A percentile compares a stretch with the other conserved stretches of the same genome.
These are phyloP conservation scores for Phytopythium aichiense DNA, from an alignment of 352 stramenopile species.

Conservation along the genomic window DNA sequence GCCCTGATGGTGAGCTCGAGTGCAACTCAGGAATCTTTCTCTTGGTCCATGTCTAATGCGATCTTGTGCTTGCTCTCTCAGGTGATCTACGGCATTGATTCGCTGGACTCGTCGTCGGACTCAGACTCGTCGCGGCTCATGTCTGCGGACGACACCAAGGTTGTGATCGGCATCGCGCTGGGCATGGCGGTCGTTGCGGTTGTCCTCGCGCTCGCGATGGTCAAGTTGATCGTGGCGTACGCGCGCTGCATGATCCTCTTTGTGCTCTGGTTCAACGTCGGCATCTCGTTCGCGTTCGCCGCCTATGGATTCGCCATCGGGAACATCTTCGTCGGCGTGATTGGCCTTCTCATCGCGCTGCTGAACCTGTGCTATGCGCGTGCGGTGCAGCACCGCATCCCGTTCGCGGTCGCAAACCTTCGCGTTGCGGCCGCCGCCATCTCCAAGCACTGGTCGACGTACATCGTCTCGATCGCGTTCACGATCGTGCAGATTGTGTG, in stretches of 20 bases:
- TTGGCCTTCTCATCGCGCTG: conserved; percentile 57
- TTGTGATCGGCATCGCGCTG: conserved; percentile 46
- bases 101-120: conserved; percentile 9
- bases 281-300: conserved; percentile 54
- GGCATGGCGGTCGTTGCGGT: conserved; percentile 58
- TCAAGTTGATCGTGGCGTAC: conserved; percentile 81
- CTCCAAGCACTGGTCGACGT: conserved; percentile 85
- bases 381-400: conserved; percentile 86
- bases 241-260: conserved; percentile 83
- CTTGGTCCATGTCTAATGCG: background rate
- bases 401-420: conserved; percentile 93
- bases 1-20: conserved; percentile 33
- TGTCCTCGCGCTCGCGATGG: conserved; percentile 52
- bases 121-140: conserved; percentile 43
- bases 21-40: no score
- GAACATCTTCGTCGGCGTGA: conserved; percentile 65
- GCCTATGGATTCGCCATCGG: conserved; percentile 64
- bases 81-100: conserved; percentile 9
- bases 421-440: conserved; percentile 86
- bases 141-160: conserved; percentile 53
- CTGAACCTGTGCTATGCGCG: conserved; percentile 86
- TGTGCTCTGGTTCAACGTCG: conserved; percentile 86
- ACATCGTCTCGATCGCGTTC: conserved; percentile 82
- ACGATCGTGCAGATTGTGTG: conserved; percentile 89
- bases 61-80: background rate